Evolutionary conservation across 768 basidiomycete genomes (phyloP).

Genomic region (Pleurotus giganteus): DNA sequence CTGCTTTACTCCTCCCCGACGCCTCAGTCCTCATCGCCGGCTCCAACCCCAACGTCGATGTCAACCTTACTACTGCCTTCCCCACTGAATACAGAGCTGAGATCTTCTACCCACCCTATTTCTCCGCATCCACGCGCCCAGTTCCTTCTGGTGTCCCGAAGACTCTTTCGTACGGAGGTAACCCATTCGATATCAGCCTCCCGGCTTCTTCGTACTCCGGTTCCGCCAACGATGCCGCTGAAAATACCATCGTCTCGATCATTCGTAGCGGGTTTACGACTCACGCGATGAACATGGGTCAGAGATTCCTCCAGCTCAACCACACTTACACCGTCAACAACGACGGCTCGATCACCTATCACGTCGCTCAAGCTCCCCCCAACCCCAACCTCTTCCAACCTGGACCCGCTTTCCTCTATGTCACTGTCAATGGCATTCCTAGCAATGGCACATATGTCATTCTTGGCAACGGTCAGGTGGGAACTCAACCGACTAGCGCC

Average conservation of each 20-base stretch:
- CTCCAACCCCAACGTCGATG: constrained; percentile 91
- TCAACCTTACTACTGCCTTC: constrained; percentile 57
- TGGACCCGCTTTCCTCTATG: constrained; percentile 82
- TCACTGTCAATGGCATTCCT: constrained; percentile 83
- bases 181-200: constrained; percentile 72
- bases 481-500: constrained; percentile 53
- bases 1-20: constrained; percentile 85
- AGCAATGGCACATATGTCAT: constrained; percentile 75
- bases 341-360: constrained; percentile 75
- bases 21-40: constrained; percentile 87
- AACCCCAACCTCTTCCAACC: constrained; percentile 87
- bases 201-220: constrained; percentile 65
- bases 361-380: constrained; percentile 81
- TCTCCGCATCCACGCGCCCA: constrained; percentile 66
- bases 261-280: constrained; percentile 85
- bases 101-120: constrained; percentile 92
- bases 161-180: constrained; percentile 83
- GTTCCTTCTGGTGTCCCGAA: constrained; percentile 64
- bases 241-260: constrained; percentile 72
- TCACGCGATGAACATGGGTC: constrained; percentile 88
- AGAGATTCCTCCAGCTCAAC: constrained; percentile 78
- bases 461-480: constrained; percentile 79
- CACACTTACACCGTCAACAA: constrained; percentile 78
- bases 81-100: constrained; percentile 83
- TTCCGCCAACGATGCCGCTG: constrained; percentile 65